Evolutionary conservation across 2,329 filamentous ascomycete genomes (phyloP).

Genomic region (Apiospora aurea): DNA sequence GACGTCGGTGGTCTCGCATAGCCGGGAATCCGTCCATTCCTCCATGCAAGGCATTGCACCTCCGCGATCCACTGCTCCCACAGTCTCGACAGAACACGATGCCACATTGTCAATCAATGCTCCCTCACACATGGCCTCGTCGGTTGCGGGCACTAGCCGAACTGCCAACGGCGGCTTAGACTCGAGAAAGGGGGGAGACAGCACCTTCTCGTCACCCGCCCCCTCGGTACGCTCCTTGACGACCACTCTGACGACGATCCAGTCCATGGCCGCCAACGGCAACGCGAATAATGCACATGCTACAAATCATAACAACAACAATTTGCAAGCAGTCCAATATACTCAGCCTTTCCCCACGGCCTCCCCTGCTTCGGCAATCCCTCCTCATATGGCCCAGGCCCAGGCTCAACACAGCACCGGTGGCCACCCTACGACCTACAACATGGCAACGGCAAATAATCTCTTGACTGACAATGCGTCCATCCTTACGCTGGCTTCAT

Average conservation of each 20-base stretch:
- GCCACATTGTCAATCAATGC: slow-evolving; percentile 76
- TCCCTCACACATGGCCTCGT: slow-evolving; percentile 74
- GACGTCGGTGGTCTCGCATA: slow-evolving; percentile 61
- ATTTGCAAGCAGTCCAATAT: slow-evolving; percentile 64
- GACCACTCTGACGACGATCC: slow-evolving; percentile 85
- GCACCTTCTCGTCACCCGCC: slow-evolving; percentile 83
- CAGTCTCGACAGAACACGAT: slow-evolving; percentile 83
- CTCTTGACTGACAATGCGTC: slow-evolving; percentile 85
- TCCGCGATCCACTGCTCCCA: slow-evolving; percentile 76
- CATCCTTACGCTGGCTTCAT: slow-evolving; percentile 84
- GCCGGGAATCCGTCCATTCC: slow-evolving; percentile 66
- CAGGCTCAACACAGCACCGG: slow-evolving; percentile 39
- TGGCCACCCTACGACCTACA: slow-evolving; percentile 73
- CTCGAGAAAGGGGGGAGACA: slow-evolving; percentile 74
- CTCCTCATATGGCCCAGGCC: slow-evolving; percentile 66
- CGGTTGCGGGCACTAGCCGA: slow-evolving; percentile 75
- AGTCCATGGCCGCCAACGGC: slow-evolving; percentile 62
- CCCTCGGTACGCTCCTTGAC: slow-evolving; percentile 82
- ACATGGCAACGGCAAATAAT: slow-evolving; percentile 81
- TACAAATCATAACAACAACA: slow-evolving; percentile 48
- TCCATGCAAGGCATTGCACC: slow-evolving; percentile 66
- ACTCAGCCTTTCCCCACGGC: slow-evolving; percentile 69
- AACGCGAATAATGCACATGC: slow-evolving; percentile 47
- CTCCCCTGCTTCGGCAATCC: slow-evolving; percentile 75
- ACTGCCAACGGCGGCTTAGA: slow-evolving; percentile 73